Evolutionary conservation across 441 rosid genomes (phyloP), one percentile per base, ranked within the genome.

Genomic region (Gossypium armourianum): DNA sequence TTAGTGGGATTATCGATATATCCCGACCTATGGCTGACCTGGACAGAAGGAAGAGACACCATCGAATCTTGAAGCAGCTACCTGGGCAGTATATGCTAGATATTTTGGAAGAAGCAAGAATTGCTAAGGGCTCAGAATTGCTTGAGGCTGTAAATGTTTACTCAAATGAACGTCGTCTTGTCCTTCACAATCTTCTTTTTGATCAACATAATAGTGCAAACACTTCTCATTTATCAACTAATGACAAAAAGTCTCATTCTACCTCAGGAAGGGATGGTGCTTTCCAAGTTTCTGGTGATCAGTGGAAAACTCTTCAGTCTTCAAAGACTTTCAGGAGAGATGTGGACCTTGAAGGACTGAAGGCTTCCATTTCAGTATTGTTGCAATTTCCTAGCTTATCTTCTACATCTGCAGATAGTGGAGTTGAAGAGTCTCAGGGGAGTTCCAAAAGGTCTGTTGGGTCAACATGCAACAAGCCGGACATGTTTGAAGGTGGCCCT

Each of bases 1-100:
- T 90, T 78, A 86, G 99, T 81, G 99, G 98, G 71, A 89, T 88
- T 74, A 83, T 89, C 79, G 97, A 93, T 83, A 40, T 59, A 62
- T 79, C 76, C 64, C 82, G 81, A 64, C 79, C 89, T 60, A 69
- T 70, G 53, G 78, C 70, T 73, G 90, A 89, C 60, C 67, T 74
- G 72, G 86, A 81, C 71, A 88, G 87, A 58, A 83, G 81, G 76
- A 91, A 75, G 82, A 85, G 98, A 70, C 99, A 96, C 74, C 85
- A 86, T 76, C 86, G 80, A 57, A 74, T 96, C 77, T 78, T 96
- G 82, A 93, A 90, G 83, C 95, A 87, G 79, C 87, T 96, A 7
- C 97, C 98, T 59, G 95, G 88, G 69, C 64, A 28, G 72, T 87
- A 88, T 79, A 77, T 93, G 62, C 82, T 56, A 45, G 89, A 88